A percentile compares a stretch with the other conserved stretches of the same genome.
Conservation (phyloP, 257 asterid species). For the Solanum tarapatanum region DNA sequence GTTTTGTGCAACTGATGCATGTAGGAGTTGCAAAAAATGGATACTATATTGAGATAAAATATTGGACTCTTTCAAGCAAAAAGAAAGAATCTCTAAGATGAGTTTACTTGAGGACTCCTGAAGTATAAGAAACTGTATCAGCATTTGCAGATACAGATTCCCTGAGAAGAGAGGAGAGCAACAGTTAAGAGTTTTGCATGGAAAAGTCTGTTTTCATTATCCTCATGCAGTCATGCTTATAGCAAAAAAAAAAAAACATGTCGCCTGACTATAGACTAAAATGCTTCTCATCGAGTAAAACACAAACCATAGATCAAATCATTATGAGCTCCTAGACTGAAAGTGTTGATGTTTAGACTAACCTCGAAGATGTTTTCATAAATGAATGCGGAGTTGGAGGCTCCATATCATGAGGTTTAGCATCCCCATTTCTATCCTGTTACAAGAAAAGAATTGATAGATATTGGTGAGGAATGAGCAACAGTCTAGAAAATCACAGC, state of each 20-base stretch:
- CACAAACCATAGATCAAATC: not conserved
- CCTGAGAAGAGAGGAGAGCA: not conserved
- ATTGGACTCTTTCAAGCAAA: not conserved
- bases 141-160: not conserved
- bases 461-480: not conserved
- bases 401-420: constrained; percentile 52
- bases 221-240: not conserved
- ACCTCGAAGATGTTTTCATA: constrained; percentile 72
- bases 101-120: not conserved
- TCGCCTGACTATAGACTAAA: not conserved
- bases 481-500: not conserved
- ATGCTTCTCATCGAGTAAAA: not conserved
- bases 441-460: constrained; percentile 1
- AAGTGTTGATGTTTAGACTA: not conserved
- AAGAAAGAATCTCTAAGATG: not conserved
- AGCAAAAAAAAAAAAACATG: not conserved
- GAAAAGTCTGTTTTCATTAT: not conserved
- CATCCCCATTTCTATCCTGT: constrained; percentile 81
- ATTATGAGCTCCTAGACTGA: not conserved
- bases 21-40: not conserved
- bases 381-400: constrained; percentile 70
- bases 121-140: not conserved
- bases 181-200: not conserved
- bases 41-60: not conserved
- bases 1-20: not conserved